Evolutionary conservation across 306 rosid species (phyloP), one percentile per base, ranked within the genome.

Genomic region (Lathyrus aphaca): DNA sequence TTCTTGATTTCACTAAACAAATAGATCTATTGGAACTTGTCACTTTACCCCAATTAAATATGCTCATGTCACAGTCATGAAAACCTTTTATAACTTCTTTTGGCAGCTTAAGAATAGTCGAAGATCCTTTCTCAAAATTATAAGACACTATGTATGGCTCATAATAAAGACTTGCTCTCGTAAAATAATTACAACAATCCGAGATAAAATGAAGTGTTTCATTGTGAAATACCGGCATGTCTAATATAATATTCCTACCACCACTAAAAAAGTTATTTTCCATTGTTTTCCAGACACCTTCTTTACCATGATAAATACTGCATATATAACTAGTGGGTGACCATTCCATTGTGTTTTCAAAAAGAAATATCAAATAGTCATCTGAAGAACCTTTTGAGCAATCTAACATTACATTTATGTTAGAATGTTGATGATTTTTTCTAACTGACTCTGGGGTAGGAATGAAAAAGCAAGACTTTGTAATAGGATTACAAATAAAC

Each of bases 81-180:
- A 30, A 60, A 3, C 64, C 75, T 10, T n/a, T 54, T 69, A 29
- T n/a, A 0, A 59, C 75, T 61, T 61, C 65, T 9, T 1, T 61
- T 0, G 75, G 66, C 1, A 76, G 4, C 4, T 13, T 69, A 2
- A 61, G 10, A 15, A 40, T 76, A 5, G 30, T 68, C 51, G 80
- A 69, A 1, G 8, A 11, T 8, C 75, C 75, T 40, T 4, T 25
- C 8, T 50, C 42, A 9, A 39, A 3, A 29, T 29, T 51, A 1
- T 76, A 76, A 5, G 71, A 49, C 65, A 50, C 42, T 40, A 69
- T 51, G 5, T 69, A 69, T 1, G 71, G 71, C 66, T 60, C 40
- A 9, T 23, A 76, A 50, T 27, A 69, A 2, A 37, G 56, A 15
- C 64, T 68, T 0, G 0, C 0, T 17, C 13, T n/a, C 1, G 2